Evolutionary conservation across 2,329 filamentous ascomycete species (phyloP).

Genomic region (Beauveria rudraprayagi): DNA sequence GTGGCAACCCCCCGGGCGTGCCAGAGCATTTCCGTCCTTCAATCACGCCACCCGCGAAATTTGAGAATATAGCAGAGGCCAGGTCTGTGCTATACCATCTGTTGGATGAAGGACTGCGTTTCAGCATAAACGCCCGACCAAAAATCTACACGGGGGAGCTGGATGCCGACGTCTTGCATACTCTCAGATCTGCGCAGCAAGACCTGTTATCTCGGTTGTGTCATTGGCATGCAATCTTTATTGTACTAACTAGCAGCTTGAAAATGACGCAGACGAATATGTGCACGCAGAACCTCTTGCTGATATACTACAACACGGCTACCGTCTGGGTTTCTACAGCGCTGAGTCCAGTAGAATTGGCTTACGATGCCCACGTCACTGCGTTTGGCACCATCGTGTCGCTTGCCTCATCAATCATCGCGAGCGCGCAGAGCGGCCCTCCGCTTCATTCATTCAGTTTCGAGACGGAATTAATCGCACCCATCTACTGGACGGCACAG

Average conservation of each 20-base stretch:
- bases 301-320: slow-evolving; percentile 29
- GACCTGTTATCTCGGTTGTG: slow-evolving; percentile 22
- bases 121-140: slow-evolving; percentile 22
- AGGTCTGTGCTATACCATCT: slow-evolving; percentile 27
- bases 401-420: slow-evolving; percentile 23
- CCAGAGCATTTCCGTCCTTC: slow-evolving; percentile 26
- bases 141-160: slow-evolving; percentile 21
- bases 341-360: slow-evolving; percentile 23
- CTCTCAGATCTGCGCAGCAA: slow-evolving; percentile 25
- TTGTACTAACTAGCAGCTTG: slow-evolving; percentile 16
- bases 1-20: slow-evolving; percentile 27
- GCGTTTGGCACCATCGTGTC: slow-evolving; percentile 31
- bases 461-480: slow-evolving; percentile 34
- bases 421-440: slow-evolving; percentile 7
- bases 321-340: slow-evolving; percentile 26
- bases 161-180: slow-evolving; percentile 17
- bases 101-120: slow-evolving; percentile 32
- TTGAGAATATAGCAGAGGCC: slow-evolving; percentile 26
- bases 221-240: slow-evolving; percentile 25
- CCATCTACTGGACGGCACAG: slow-evolving; percentile 32
- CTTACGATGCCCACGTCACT: slow-evolving; percentile 27
- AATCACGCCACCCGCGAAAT: slow-evolving; percentile 24
- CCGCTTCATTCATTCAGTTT: slow-evolving; percentile 28
- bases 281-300: slow-evolving; percentile 22
- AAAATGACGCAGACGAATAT: slow-evolving; percentile 9